Base-by-base conservation (phyloP, 176 grass and related monocot species). In the Guadua angustifolia region DNA sequence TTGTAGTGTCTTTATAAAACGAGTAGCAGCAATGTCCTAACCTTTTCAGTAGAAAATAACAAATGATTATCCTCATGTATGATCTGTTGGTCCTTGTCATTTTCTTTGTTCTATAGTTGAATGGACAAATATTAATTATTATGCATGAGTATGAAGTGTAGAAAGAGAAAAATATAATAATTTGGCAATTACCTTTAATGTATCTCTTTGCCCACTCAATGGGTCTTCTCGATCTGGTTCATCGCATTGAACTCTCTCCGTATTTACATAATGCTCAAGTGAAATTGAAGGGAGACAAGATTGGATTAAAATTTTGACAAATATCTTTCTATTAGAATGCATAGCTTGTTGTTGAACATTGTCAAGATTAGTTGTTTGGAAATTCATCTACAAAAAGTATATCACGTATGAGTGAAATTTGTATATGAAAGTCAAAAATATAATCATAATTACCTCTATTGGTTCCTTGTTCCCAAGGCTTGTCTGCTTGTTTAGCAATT, bases 211-310 rank as follows among this genome's bases (percentile, higher is more conserved):
- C 18, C 18, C 52, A 55, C 17, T 7, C 1, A 21, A 8, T 19
- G 2, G 7, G 16, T 19, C 17, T 21, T 55, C 0, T 19, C 2
- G 17, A 21, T 55, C 6, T 8, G 0, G 16, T 19, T 0, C 5
- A 55, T 55, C 0, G 0, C 52, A 21, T 17, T 55, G 0, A 55
- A 55, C 52, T 55, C 52, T 55, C 18, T 55, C 0, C 52, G 21
- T 7, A 55, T 0, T 55, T 21, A 19, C 5, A 55, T 55, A 55
- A 7, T 55, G 52, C 5, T 21, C 1, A 55, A 55, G 52, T 2
- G 17, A 55, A 21, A 55, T 55, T 55, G 52, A 8, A 55, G 18
- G 4, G 15, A 51, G 49, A 14, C 14, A 51, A 50, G 15, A 51
- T 51, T 51, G 49, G 49, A 51, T 51, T 51, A 16, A 5, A 51